Base-by-base conservation (phyloP, 108 stramenopile species). In the Asterionellopsis glacialis region DNA sequence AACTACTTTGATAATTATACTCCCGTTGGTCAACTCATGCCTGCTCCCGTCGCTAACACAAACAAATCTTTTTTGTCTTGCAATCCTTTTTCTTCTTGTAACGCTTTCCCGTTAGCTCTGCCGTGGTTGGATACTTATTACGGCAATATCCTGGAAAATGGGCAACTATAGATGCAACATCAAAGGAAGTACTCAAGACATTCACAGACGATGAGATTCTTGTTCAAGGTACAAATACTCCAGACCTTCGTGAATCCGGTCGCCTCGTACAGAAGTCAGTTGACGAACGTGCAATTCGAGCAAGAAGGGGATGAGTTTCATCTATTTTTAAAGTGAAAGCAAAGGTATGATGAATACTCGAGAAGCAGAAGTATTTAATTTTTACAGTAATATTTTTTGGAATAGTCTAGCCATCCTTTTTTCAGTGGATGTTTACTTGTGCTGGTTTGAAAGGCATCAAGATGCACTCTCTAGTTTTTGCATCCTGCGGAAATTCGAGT, bases 401-500 rank as follows among this genome's bases (percentile, higher is more conserved):
- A 48, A 21, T 48, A 21, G 47, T 19, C 18, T 48, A 21, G 47
- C 21, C 22, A 48, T 22, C 21, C 9, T 21, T n/a, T 11, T n/a
- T 22, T 55, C 6, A 55, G 25, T 27, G 5, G 25, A 27, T 28
- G 22, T 22, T 16, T n/a, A 28, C 23, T 16, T 55, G 1, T 22
- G 27, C 22, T 55, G 53, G n/a, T 26, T 24, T 6, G 10, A n/a
- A 7, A 55, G 22, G 16, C 9, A 28, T n/a, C 22, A 16, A n/a
- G 5, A 58, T 13, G n/a, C n/a, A n/a, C n/a, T 40, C 26, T 58
- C 57, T 9, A 41, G 16, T 24, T 61, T 53, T 51, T 47, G 44
- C 86, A 83, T 16, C 82, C 82, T 0, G 67, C 86, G 6, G 83
- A 85, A 13, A 79, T 38, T 15, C 78, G 63, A 41, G 93, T 90